Evolutionary conservation across 1,284 basidiomycete species (phyloP), one percentile per base, ranked within the genome.

Genomic region (Boletus semigastroideus): DNA sequence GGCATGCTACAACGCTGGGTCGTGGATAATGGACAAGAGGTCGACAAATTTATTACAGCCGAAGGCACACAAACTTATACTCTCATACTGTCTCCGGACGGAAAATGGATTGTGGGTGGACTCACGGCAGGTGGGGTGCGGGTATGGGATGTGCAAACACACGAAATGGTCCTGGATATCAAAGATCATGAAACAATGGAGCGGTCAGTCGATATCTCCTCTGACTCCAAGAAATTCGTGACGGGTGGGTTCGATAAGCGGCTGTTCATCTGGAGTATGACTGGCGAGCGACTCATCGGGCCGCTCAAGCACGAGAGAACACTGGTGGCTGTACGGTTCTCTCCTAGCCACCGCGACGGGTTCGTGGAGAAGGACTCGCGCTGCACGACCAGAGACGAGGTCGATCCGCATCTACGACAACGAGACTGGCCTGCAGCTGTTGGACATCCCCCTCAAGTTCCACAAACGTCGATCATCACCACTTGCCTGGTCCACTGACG

Each of bases 51-150:
- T 27, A 56, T 59, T 31, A 13, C 0, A 25, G 3, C 10, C 11
- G 13, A 30, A 37, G 14, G 25, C 4, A 16, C n/a, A 5, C 4
- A 5, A 0, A 33, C 56, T 1, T 31, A 0, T 6, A 34, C 42
- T 8, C 14, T 16, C 0, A 48, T 38, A 4, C 10, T 59, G 4
- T 57, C 56, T 0, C 34, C 36, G 5, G 42, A 57, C 30, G 7
- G 13, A 1, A 55, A 41, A 22, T 44, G 52, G 56, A 4, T 59
- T 16, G 55, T 45, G 0, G 48, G 52, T n/a, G 54, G 54, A 4
- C 20, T 45, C n/a, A 12, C 4, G 14, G 3, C 33, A 6, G 25
- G 25, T 25, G 25, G 25, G 11, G 22, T 33, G 4, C 5, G 2
- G 4, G 52, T 56, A 5, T 56, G 52, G 52, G 30, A 55, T 16